These are phyloP conservation scores for Naganishia onofrii DNA, from an alignment of 768 basidiomycete species.

Conservation along the genomic window DNA sequence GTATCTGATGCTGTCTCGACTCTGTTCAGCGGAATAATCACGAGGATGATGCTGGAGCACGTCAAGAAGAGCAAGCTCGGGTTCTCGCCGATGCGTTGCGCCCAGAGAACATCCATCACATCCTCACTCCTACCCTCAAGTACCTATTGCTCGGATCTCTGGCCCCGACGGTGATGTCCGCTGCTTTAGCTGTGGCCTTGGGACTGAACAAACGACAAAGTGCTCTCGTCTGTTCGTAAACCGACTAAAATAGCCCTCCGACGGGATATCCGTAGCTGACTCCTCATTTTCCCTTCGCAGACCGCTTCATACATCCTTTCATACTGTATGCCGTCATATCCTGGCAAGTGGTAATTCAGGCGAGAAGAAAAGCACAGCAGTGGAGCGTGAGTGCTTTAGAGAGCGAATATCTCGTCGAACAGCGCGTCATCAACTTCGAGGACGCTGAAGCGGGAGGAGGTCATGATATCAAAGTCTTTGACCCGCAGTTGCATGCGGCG, in stretches of 20 bases:
- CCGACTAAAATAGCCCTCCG: neutral
- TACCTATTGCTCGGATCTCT: neutral
- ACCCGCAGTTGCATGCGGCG: constrained; percentile 3
- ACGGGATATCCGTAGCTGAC: neutral
- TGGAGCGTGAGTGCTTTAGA: constrained; percentile 31
- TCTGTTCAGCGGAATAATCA: neutral
- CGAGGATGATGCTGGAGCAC: neutral
- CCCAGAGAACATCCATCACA: constrained; percentile 1
- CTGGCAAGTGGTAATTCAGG: neutral
- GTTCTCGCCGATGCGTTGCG: neutral
- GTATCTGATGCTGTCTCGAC: neutral
- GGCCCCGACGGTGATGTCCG: neutral
- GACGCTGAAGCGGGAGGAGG: constrained; percentile 19
- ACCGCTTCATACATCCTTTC: constrained; percentile 30
- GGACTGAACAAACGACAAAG: neutral
- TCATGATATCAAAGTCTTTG: constrained; percentile 15
- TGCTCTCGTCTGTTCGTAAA: constrained; percentile 22
- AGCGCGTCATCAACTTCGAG: constrained; percentile 31
- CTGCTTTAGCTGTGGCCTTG: neutral
- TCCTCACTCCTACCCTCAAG: constrained; percentile 13
- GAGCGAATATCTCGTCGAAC: constrained; percentile 28
- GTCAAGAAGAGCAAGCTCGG: neutral
- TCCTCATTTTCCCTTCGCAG: neutral
- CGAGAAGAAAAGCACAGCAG: neutral
- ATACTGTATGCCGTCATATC: neutral